Evolutionary conservation across 2,329 filamentous ascomycete genomes (phyloP).

Genomic region (Dendrostoma leiphaemia): DNA sequence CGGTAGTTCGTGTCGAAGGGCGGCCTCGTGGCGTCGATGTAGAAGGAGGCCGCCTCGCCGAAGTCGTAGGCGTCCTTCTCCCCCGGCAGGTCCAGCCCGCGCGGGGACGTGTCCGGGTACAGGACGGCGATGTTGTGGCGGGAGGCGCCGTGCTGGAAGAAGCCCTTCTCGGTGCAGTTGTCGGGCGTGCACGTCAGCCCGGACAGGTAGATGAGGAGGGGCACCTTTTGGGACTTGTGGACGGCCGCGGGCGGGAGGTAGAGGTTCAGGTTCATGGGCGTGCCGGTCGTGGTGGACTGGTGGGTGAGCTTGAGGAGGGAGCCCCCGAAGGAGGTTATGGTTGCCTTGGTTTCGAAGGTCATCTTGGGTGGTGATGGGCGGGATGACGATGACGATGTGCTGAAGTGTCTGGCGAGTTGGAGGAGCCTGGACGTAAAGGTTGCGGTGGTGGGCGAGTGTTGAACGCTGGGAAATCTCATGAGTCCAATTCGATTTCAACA

Average conservation of each 20-base stretch:
- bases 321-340: constrained; percentile 89
- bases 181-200: constrained; percentile 94
- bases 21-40: constrained; percentile 77
- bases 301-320: constrained; percentile 94
- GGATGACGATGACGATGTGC: neutral
- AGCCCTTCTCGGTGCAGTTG: constrained; percentile 78
- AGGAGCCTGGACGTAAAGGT: constrained; percentile 10
- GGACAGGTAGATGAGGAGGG: constrained; percentile 88
- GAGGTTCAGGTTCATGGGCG: constrained; percentile 89
- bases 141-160: constrained; percentile 82
- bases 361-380: constrained; percentile 43
- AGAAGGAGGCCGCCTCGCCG: constrained; percentile 89
- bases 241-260: constrained; percentile 76
- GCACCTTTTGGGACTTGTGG: constrained; percentile 59
- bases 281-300: constrained; percentile 72
- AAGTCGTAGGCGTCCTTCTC: constrained; percentile 93
- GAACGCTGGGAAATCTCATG: constrained; percentile 14
- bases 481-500: neutral
- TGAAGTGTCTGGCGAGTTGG: constrained; percentile 14
- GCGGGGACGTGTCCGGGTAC: constrained; percentile 92
- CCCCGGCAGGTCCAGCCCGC: constrained; percentile 75
- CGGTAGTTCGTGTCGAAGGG: constrained; percentile 79
- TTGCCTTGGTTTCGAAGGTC: constrained; percentile 86
- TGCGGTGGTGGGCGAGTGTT: constrained; percentile 1
- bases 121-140: constrained; percentile 85